Base-by-base conservation (phyloP, 305 asterid species). In the Ajuga reptans region DNA sequence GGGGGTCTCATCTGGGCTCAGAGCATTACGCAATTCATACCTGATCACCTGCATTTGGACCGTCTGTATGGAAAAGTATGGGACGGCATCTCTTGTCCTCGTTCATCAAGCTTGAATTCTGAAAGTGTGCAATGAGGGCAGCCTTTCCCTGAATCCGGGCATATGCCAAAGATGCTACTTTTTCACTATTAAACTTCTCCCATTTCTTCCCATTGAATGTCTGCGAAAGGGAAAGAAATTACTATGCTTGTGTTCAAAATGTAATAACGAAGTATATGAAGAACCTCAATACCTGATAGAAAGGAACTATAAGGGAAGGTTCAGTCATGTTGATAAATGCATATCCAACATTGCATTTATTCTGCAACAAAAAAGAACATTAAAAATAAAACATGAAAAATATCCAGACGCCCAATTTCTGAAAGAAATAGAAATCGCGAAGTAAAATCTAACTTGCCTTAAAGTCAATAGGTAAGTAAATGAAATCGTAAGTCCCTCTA, bases 21-120 rank as follows among this genome's bases (percentile, higher is more conserved):
- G 18, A 7, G 31, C 12, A 65, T n/a, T 64, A 61, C 18, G 43
- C 64, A 64, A 39, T 41, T 9, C 65, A 55, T 82, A 94, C 99
- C 99, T 94, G 99, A 78, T 91, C 98, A 10, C 99, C 99, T 24
- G 99, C 99, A 80, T 94, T 91, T 15, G 96, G 99, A 77, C 99
- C 99, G 75, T 94, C 97, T 14, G 99, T 89, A 72, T 86, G 96
- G 80, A 94, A 91, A 66, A 94, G 98, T 53, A 94, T 91, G 51
- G 98, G 99, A 50, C 97, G 94, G 69, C 99, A 94, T 66, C 98
- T 85, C 82, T 94, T 94, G 80, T 94, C 99, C 80, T 94, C 99
- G 74, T 91, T 94, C 99, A 94, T 94, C 88, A 91, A 80, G 89
- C 99, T 94, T 61, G 98, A 94, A 71, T 94, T 91, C 85, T 91